A percentile compares a stretch with the other conserved stretches of the same genome.
These are phyloP conservation scores for Kluyveromyces aestuarii DNA, from an alignment of 805 yeast genomes.

Conservation along the genomic window DNA sequence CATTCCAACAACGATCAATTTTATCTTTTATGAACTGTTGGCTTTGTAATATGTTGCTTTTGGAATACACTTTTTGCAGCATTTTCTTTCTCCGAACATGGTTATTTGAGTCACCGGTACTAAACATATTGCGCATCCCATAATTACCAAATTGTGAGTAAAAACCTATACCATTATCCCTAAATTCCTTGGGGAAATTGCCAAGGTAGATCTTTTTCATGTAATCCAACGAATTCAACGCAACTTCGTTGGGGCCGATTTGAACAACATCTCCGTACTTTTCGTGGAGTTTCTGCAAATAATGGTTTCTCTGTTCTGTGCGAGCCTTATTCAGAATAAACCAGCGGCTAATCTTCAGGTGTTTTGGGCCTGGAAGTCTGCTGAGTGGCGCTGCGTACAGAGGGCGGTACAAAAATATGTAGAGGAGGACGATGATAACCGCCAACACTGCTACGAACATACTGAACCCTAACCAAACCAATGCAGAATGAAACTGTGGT, in stretches of 20 bases:
- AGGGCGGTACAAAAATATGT: slow-evolving; percentile 36
- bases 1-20: slow-evolving; percentile 22
- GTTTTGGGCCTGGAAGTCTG: slow-evolving; percentile 49
- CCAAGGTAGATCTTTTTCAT: slow-evolving; percentile 47
- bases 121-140: slow-evolving; percentile 50
- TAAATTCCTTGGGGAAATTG: slow-evolving; percentile 40
- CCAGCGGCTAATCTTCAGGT: slow-evolving; percentile 37
- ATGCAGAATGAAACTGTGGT: no score
- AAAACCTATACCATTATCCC: slow-evolving; percentile 29
- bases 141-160: slow-evolving; percentile 54
- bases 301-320: slow-evolving; percentile 39
- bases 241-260: slow-evolving; percentile 52
- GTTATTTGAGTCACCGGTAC: slow-evolving; percentile 38
- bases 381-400: slow-evolving; percentile 40
- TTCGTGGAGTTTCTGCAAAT: slow-evolving; percentile 42
- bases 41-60: slow-evolving; percentile 31
- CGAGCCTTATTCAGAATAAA: slow-evolving; percentile 36
- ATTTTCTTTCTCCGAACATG: slow-evolving; percentile 38
- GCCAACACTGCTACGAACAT: slow-evolving; percentile 1
- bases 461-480: background rate
- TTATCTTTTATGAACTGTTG: slow-evolving; percentile 29
- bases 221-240: slow-evolving; percentile 42
- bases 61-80: slow-evolving; percentile 37
- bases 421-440: slow-evolving; percentile 9
- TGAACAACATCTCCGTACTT: slow-evolving; percentile 56